These are phyloP conservation scores for Paramyrothecium roridum DNA, from an alignment of 2,329 filamentous ascomycete genomes.

Conservation along the genomic window DNA sequence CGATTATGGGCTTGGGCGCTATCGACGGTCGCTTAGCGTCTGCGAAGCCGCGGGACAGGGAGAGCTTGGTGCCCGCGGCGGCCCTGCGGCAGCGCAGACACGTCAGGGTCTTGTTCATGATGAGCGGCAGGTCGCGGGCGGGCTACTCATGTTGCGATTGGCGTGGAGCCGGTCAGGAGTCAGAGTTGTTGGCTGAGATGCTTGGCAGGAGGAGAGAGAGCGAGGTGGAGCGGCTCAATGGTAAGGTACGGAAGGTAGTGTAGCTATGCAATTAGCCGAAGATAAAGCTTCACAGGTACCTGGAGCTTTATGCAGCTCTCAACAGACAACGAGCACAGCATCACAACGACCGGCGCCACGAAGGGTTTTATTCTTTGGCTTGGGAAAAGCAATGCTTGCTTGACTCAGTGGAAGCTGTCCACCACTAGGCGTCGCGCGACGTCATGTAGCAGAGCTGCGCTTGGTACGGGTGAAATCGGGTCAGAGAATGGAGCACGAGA, in stretches of 20 bases:
- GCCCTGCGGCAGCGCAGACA: constrained; percentile 20
- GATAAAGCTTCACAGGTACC: background rate
- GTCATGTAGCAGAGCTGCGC: background rate
- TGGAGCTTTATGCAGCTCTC: background rate
- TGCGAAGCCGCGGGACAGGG: constrained; percentile 15
- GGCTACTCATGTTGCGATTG: constrained; percentile 13
- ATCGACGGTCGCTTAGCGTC: constrained; percentile 55
- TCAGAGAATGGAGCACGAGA: background rate
- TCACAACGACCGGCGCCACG: too few species aligned
- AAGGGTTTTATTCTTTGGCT: too few species aligned
- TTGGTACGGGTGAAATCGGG: background rate
- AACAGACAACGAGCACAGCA: background rate
- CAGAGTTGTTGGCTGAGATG: background rate
- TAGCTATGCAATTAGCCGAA: constrained; percentile 2
- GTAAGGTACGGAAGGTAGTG: background rate
- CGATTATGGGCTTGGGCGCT: constrained; percentile 75
- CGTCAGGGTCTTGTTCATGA: constrained; percentile 27
- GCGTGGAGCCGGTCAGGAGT: constrained; percentile 2
- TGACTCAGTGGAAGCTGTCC: too few species aligned
- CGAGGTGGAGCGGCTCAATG: background rate
- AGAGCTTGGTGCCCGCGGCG: constrained; percentile 9
- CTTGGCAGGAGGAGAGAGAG: background rate
- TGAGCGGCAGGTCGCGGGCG: constrained; percentile 13
- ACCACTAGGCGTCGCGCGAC: background rate
- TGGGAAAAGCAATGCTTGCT: too few species aligned